phyloP scores from a whole-genome alignment of 106 monocot species.

The Agapanthus africanus region DNA sequence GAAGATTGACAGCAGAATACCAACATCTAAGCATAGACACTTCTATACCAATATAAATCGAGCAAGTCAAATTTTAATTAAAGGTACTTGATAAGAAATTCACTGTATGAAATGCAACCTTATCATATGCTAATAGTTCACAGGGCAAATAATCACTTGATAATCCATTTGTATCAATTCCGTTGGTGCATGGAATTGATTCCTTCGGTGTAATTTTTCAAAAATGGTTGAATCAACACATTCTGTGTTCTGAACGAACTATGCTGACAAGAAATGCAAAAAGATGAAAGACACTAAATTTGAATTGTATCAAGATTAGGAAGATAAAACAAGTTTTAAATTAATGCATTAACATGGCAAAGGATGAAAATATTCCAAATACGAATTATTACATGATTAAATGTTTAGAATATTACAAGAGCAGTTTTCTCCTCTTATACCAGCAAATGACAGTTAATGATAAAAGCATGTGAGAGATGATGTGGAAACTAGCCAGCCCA shows the following conservation, averaged over 20 bases:
- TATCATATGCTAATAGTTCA: conserved; percentile 3
- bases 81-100: not conserved
- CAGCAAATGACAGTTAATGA: not conserved
- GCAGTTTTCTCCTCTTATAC: not conserved
- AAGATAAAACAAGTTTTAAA: no score
- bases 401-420: not conserved
- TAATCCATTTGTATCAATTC: no score
- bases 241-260: no score
- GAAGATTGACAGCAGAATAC: not conserved
- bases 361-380: not conserved
- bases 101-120: no score
- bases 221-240: no score
- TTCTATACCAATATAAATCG: conserved; percentile 2
- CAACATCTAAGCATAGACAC: not conserved
- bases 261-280: no score
- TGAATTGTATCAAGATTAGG: no score
- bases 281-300: no score
- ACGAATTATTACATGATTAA: no score
- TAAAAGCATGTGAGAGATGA: not conserved
- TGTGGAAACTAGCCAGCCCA: not conserved
- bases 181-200: no score
- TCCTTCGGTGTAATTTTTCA: no score
- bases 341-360: not conserved
- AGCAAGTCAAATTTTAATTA: not conserved
- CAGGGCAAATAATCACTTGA: no score